phyloP scores from a whole-genome alignment of 2,329 filamentous ascomycete species.

The Dryadomyces quercivorus region DNA sequence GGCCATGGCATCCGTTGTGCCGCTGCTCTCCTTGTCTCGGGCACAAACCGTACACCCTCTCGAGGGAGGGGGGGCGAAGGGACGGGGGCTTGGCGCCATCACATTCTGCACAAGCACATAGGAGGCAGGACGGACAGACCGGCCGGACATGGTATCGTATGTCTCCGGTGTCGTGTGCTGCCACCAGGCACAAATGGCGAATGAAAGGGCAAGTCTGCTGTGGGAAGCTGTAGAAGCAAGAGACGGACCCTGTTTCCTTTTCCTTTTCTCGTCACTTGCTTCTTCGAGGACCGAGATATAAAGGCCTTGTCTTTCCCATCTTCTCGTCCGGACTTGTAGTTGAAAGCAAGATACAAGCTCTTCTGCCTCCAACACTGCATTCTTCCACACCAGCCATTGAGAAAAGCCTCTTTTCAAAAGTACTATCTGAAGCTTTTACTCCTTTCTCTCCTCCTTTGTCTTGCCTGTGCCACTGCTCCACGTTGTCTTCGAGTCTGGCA shows the following conservation, averaged over 20 bases:
- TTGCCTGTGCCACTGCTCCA: not conserved
- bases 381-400: not conserved
- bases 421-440: not conserved
- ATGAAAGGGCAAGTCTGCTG: not conserved
- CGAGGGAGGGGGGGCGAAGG: not conserved
- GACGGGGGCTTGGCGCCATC: not conserved
- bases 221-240: not conserved
- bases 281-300: not conserved
- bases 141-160: not conserved
- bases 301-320: not conserved
- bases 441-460: not conserved
- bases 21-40: not conserved
- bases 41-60: not conserved
- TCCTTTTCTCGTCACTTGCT: not conserved
- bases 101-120: not conserved
- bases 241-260: not conserved
- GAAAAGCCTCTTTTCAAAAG: not conserved
- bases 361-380: no score
- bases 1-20: not conserved
- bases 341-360: not conserved
- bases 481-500: not conserved
- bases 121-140: not conserved
- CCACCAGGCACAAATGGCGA: not conserved
- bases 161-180: not conserved
- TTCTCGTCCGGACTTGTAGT: not conserved